phyloP scores from a whole-genome alignment of 2,329 filamentous ascomycete species.

The Aspergillus pseudonomiae region DNA sequence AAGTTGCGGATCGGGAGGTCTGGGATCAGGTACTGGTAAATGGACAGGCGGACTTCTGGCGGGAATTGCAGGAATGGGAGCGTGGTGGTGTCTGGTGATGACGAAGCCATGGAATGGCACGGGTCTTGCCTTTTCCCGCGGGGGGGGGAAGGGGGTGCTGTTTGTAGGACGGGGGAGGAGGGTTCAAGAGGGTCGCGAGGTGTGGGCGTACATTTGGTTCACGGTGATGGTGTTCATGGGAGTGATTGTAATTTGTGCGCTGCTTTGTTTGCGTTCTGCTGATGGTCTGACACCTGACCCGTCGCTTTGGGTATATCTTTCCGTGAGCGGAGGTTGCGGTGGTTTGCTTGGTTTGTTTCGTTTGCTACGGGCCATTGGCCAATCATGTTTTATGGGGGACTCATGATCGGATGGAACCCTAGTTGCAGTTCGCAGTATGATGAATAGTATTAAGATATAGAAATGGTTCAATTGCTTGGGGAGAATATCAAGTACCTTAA shows the following conservation, averaged over 20 bases:
- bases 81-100: not conserved
- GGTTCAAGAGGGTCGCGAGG: not conserved
- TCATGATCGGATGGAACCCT: not conserved
- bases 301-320: not conserved
- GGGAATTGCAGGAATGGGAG: constrained; percentile 11
- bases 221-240: not conserved
- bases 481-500: too few species aligned
- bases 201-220: not conserved
- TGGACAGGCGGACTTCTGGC: constrained; percentile 9
- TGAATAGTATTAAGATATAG: too few species aligned
- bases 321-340: not conserved
- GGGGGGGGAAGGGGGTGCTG: not conserved
- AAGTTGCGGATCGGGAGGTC: constrained; percentile 11
- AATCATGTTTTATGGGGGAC: not conserved
- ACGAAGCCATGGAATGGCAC: constrained; percentile 4
- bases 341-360: not conserved
- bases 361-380: not conserved
- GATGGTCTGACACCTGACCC: not conserved
- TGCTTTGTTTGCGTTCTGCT: not conserved
- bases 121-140: not conserved
- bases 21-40: constrained; percentile 11
- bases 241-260: not conserved
- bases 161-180: not conserved
- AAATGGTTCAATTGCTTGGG: too few species aligned
- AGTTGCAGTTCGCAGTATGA: too few species aligned